Base-by-base conservation (phyloP, 139 green algal species). In the Ettlia oleoabundans region DNA sequence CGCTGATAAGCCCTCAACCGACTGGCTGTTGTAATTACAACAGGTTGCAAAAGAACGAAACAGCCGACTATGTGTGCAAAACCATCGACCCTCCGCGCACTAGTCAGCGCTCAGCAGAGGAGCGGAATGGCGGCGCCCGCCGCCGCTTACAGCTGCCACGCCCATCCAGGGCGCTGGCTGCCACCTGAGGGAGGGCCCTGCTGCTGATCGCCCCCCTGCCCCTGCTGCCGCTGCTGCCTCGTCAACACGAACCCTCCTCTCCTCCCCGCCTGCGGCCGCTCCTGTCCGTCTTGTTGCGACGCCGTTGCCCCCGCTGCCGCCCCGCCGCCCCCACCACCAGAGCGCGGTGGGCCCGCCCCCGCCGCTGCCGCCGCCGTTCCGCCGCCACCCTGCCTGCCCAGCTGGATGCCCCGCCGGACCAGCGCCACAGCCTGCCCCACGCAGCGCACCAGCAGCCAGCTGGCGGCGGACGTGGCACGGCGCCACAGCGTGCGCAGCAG, bases 371-470 rank as follows among this genome's bases (percentile, higher is more conserved):
- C 70, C 10, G 43, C 33, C 55, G 21, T n/a, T n/a, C 33, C 2
- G 30, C 32, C 52, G 71, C 47, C 52, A 10, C 5, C 21, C n/a
- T 8, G 71, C n/a, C 73, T 68, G 70, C 85, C 87, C 72, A 90
- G 80, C 47, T 72, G 62, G 4, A 93, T 61, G 10, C 89, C 89
- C 9, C 84, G 81, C 35, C 81, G 88, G 5, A 93, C 65, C 0
- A 93, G 88, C 0, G 88, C 90, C 40, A 93, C 79, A 0, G 83
- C 82, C 10, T 85, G 81, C 9, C 90, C 90, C 37, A 93, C 91
- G 52, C 92, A 43, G 19, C 53, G 41, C 8, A 90, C 85, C 5
- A 93, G 78, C 42, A 93, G 81, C 83, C 88, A 92, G 47, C 78
- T 87, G 8, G 87, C 42, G 5, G 79, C 83, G 47, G 37, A 26